Conservation (phyloP, 768 basidiomycete species). For the Lentinula boryana region DNA sequence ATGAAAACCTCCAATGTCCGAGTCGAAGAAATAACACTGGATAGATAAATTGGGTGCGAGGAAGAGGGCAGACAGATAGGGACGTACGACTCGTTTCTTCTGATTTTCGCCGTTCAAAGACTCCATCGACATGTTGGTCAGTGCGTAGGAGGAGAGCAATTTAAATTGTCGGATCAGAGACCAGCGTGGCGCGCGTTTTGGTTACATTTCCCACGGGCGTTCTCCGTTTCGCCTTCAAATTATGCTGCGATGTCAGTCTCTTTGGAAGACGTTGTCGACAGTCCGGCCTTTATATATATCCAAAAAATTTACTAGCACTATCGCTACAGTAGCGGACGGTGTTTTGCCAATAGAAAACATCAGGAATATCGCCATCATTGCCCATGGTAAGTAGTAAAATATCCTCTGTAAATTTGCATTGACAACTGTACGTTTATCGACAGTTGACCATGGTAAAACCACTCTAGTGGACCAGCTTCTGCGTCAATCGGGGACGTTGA, state of each 20-base stretch:
- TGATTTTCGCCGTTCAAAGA: conserved; percentile 66
- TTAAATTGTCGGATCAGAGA: not conserved
- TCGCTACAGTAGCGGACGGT: not conserved
- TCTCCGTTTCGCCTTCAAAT: not conserved
- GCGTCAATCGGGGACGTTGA: conserved; percentile 43
- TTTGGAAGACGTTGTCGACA: conserved; percentile 1
- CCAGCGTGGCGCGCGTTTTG: not conserved
- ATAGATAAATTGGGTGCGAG: conserved; percentile 5
- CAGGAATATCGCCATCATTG: conserved; percentile 45
- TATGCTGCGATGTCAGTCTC: conserved; percentile 3
- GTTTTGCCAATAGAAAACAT: conserved; percentile 28
- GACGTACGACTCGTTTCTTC: conserved; percentile 84
- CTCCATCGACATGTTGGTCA: conserved; percentile 28
- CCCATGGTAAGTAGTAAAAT: conserved; percentile 33
- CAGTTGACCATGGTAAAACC: conserved; percentile 50
- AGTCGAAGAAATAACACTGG: conserved; percentile 99
- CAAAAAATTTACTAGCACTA: not conserved
- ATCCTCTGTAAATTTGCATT: not conserved
- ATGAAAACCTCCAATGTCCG: conserved; percentile 98
- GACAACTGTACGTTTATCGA: not conserved
- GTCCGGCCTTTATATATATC: not conserved
- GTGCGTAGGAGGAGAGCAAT: not conserved
- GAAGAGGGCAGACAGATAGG: conserved; percentile 7
- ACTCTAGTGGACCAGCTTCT: conserved; percentile 47
- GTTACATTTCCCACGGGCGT: not conserved